Percentiles rank a stretch among this genome's conserved stretches.
Conservation (phyloP, 345 rosid genomes). For the Pelargonium nanum region DNA sequence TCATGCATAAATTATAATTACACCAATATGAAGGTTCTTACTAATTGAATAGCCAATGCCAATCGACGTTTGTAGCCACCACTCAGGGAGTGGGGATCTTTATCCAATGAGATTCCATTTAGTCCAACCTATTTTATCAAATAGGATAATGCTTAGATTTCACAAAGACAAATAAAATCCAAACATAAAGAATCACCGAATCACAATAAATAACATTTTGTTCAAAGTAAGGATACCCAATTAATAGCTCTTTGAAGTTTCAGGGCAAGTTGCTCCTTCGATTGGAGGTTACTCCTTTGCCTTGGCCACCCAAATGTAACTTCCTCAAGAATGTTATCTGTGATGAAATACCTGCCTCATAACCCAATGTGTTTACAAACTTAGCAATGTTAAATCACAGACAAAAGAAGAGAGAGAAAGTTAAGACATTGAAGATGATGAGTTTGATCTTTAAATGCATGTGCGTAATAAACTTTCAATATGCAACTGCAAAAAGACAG, state of each 20-base stretch:
- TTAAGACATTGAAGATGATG: no score
- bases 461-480: no score
- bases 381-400: conserved; percentile 7
- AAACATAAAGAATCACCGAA: not conserved
- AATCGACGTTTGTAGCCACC: conserved; percentile 93
- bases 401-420: not conserved
- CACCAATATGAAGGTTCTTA: conserved; percentile 20
- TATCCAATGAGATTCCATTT: conserved; percentile 61
- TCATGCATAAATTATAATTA: not conserved
- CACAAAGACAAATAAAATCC: not conserved
- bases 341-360: conserved; percentile 59
- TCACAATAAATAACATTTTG: not conserved
- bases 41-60: conserved; percentile 86
- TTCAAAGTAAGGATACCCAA: conserved; percentile 36
- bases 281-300: conserved; percentile 48
- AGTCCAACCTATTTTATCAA: conserved; percentile 64
- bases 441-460: no score
- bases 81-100: conserved; percentile 79
- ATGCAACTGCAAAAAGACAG: no score
- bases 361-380: conserved; percentile 4
- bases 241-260: conserved; percentile 78
- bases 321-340: conserved; percentile 81
- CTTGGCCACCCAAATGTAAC: conserved; percentile 93
- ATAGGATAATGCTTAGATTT: conserved; percentile 1
- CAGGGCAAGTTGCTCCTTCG: conserved; percentile 52